Conservation (phyloP, 2,329 filamentous ascomycete species). For the Capronia americana region DNA sequence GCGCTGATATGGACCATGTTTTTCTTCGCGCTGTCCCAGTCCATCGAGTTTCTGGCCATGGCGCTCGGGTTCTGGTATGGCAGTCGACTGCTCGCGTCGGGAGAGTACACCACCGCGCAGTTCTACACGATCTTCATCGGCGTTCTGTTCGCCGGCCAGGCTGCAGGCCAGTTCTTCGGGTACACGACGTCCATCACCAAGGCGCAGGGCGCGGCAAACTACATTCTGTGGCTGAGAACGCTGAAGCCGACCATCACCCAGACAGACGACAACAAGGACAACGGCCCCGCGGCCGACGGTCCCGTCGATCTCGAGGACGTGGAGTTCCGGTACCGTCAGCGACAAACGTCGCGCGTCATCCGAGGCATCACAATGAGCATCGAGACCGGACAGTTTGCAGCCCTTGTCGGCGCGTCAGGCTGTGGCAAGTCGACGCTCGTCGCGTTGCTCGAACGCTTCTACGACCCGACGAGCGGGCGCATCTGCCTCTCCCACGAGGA, state of each 20-base stretch:
- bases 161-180: slow-evolving; percentile 41
- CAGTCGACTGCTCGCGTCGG: slow-evolving; percentile 61
- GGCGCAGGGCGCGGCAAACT: slow-evolving; percentile 57
- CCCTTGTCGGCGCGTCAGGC: slow-evolving; percentile 63
- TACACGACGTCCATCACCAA: slow-evolving; percentile 58
- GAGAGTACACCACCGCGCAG: slow-evolving; percentile 50
- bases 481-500: slow-evolving; percentile 70
- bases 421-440: slow-evolving; percentile 73
- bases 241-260: slow-evolving; percentile 53
- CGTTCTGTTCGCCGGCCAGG: slow-evolving; percentile 48
- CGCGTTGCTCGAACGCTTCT: slow-evolving; percentile 68
- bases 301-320: slow-evolving; percentile 55
- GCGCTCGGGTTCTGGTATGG: slow-evolving; percentile 64
- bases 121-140: slow-evolving; percentile 57
- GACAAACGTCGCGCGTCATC: slow-evolving; percentile 42
- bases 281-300: slow-evolving; percentile 48
- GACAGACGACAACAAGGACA: slow-evolving; percentile 50
- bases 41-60: slow-evolving; percentile 42
- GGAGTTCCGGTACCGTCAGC: slow-evolving; percentile 46
- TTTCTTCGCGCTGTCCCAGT: slow-evolving; percentile 45
- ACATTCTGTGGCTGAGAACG: slow-evolving; percentile 57
- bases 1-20: slow-evolving; percentile 41
- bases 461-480: slow-evolving; percentile 68
- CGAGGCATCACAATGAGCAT: slow-evolving; percentile 47
- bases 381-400: slow-evolving; percentile 58